phyloP scores from a whole-genome alignment of 768 basidiomycete species.

The Sistotremastrum suecicum region DNA sequence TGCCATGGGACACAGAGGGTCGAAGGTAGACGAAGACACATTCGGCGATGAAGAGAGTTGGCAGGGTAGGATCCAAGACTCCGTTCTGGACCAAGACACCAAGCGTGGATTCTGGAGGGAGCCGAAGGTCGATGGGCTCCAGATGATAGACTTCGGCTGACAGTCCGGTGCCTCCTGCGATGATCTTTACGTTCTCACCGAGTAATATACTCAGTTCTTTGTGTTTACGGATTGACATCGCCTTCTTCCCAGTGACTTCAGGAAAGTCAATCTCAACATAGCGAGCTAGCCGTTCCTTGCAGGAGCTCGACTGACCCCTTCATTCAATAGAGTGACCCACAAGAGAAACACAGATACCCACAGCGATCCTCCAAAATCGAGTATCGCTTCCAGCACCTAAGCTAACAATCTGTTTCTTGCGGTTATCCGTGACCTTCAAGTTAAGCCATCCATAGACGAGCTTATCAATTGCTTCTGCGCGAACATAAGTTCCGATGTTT shows the following conservation, averaged over 20 bases:
- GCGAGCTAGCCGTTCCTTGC: slow-evolving; percentile 30
- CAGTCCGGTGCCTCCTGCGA: slow-evolving; percentile 49
- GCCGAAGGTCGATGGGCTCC: slow-evolving; percentile 64
- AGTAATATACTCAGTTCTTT: slow-evolving; percentile 37
- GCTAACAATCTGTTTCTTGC: slow-evolving; percentile 75
- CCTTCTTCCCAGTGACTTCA: slow-evolving; percentile 73
- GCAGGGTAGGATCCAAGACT: slow-evolving; percentile 44
- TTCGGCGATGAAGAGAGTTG: slow-evolving; percentile 83
- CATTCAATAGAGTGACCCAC: neutral
- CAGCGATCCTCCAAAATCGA: slow-evolving; percentile 82
- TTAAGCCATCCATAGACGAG: slow-evolving; percentile 57
- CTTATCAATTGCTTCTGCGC: slow-evolving; percentile 65
- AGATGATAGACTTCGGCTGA: slow-evolving; percentile 50
- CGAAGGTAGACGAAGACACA: slow-evolving; percentile 87
- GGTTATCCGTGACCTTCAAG: slow-evolving; percentile 26
- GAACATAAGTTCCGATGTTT: slow-evolving; percentile 87
- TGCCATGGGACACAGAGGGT: slow-evolving; percentile 36
- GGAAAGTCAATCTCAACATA: slow-evolving; percentile 91
- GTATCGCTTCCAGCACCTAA: slow-evolving; percentile 94
- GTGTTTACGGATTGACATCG: slow-evolving; percentile 62
- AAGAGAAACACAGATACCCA: slow-evolving; percentile 24
- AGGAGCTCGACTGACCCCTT: slow-evolving; percentile 38
- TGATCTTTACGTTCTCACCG: slow-evolving; percentile 31
- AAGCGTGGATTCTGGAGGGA: slow-evolving; percentile 35
- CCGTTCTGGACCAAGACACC: slow-evolving; percentile 20